phyloP scores from a whole-genome alignment of 1,284 basidiomycete species.

The Puccinia hordei region DNA sequence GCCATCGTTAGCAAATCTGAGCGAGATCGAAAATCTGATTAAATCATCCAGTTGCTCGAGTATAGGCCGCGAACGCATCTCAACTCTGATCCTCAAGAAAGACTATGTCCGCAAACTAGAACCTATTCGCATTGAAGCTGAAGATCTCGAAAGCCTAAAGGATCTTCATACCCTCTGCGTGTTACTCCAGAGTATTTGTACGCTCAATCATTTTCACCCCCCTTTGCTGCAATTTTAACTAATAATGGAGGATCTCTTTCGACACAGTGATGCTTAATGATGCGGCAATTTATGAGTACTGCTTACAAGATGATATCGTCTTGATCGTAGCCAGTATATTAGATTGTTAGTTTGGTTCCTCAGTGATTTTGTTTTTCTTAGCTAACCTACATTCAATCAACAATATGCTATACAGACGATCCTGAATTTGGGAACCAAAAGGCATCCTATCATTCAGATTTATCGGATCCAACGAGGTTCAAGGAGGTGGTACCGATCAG shows the following conservation, averaged over 20 bases:
- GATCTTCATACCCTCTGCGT: constrained; percentile 87
- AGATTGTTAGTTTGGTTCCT: constrained; percentile 72
- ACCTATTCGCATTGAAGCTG: constrained; percentile 79
- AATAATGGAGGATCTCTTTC: not conserved
- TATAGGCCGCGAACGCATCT: constrained; percentile 74
- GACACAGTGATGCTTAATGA: constrained; percentile 88
- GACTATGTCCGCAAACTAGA: constrained; percentile 86
- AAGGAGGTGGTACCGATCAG: constrained; percentile 81
- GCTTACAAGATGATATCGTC: constrained; percentile 89
- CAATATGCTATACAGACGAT: constrained; percentile 69
- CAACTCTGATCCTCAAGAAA: constrained; percentile 73
- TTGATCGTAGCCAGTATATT: constrained; percentile 91
- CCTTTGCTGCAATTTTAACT: not conserved
- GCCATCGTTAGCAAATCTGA: constrained; percentile 59
- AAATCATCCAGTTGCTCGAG: constrained; percentile 64
- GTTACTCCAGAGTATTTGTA: constrained; percentile 92
- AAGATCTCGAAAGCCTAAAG: constrained; percentile 84
- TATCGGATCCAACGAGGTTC: constrained; percentile 77
- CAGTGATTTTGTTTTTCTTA: constrained; percentile 41
- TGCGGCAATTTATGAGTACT: constrained; percentile 89
- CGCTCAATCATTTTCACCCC: constrained; percentile 59
- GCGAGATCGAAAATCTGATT: constrained; percentile 57
- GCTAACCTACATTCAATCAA: constrained; percentile 42
- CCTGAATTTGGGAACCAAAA: constrained; percentile 94
- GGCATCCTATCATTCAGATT: constrained; percentile 92